Evolutionary conservation across 1,284 basidiomycete species (phyloP), one percentile per base, ranked within the genome.

Genomic region (Malassezia pachydermatis): DNA sequence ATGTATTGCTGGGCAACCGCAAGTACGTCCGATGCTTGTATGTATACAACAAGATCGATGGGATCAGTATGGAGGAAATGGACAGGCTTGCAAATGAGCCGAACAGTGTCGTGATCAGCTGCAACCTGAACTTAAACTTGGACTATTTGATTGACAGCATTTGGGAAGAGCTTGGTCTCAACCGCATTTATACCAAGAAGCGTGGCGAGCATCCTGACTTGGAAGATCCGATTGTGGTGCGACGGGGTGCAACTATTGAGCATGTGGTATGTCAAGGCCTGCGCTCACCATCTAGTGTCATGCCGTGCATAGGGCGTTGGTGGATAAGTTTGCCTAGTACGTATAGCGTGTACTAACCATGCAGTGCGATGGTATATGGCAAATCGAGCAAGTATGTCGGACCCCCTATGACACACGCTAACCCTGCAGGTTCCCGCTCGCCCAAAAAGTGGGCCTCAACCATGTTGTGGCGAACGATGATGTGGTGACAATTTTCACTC

Each of bases 11-110:
- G 47, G 62, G 62, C 35, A 92, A 84, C 11, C 80, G 92, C 57
- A 95, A 95, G 78, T 98, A 96, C 68, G 80, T 94, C 2, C 88
- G 88, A 6, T 92, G 88, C 38, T 57, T 77, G 78, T 90, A 92
- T 70, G 88, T 90, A 8, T 94, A 92, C 76, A 95, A 95, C 78
- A 71, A 70, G 51, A 66, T 72, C 52, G 70, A 71, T 60, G 58
- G 60, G 33, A 71, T 72, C 48, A 63, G 60, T 36, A 65, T 72
- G 61, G 68, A 72, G 73, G 84, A 84, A 63, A 75, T 95, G 59
- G 83, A 96, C 74, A 83, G 84, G 55, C 76, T 95, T 42, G 88
- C 89, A n/a, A 78, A 82, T 35, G 79, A 84, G 63, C 83, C 84
- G n/a, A 79, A 88, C 65, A 85, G 85, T 0, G 80, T 90, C 29